These are phyloP conservation scores for Davidsoniella virescens DNA, from an alignment of 2,329 filamentous ascomycete genomes.

Conservation along the genomic window DNA sequence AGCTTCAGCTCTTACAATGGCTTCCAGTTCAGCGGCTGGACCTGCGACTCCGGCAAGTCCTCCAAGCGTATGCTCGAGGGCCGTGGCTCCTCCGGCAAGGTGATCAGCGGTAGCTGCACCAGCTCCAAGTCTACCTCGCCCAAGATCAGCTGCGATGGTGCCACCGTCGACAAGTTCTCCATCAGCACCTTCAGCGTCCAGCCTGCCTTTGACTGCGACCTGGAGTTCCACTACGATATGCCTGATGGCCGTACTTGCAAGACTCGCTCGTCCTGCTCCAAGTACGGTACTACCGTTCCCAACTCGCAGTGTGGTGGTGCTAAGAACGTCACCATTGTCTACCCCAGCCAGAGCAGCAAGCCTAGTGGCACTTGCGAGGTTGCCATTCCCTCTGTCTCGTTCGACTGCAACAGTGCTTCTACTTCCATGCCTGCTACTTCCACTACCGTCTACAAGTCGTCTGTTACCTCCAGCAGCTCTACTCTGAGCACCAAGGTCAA, in stretches of 20 bases:
- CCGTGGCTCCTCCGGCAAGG: constrained; percentile 27
- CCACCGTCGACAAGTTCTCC: constrained; percentile 47
- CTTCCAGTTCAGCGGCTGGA: constrained; percentile 59
- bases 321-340: constrained; percentile 58
- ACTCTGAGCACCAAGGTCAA: constrained; percentile 12
- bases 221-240: constrained; percentile 83
- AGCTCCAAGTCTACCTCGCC: constrained; percentile 32
- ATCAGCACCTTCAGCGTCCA: constrained; percentile 58
- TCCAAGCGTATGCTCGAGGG: constrained; percentile 29
- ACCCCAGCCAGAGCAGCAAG: constrained; percentile 40
- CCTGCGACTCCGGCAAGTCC: constrained; percentile 37
- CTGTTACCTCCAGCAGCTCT: constrained; percentile 15
- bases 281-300: constrained; percentile 50
- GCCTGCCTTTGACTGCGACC: constrained; percentile 56
- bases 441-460: constrained; percentile 9
- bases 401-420: constrained; percentile 43
- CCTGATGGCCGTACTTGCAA: constrained; percentile 68
- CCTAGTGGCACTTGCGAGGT: constrained; percentile 47
- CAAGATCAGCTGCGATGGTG: constrained; percentile 37
- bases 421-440: constrained; percentile 13
- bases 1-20: constrained; percentile 50
- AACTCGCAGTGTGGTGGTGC: constrained; percentile 92
- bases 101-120: constrained; percentile 42
- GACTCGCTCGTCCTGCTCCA: constrained; percentile 52
- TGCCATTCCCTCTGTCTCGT: constrained; percentile 57